A percentile compares a stretch with the other conserved stretches of the same genome.
phyloP scores from a whole-genome alignment of 176 grass and related monocot species.

The Aegilops tauschii region DNA sequence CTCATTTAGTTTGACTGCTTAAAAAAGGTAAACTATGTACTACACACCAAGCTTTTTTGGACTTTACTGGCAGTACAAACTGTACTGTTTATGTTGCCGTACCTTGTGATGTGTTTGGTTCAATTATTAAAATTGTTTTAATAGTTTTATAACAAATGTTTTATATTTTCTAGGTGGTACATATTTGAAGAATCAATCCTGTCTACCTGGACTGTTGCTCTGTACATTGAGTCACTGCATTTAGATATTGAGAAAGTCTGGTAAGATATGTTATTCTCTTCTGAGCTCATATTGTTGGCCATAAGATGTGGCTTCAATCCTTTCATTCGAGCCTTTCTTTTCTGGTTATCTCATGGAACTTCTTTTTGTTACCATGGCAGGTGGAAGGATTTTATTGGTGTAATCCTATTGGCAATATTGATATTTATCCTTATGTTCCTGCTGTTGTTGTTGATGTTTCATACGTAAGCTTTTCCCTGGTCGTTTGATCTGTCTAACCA shows the following conservation, averaged over 20 bases:
- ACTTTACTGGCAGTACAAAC: conserved; percentile 8
- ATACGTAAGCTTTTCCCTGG: conserved; percentile 55
- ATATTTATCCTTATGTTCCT: conserved; percentile 88
- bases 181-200: conserved; percentile 81
- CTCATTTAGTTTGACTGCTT: not conserved
- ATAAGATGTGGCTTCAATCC: conserved; percentile 9
- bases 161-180: conserved; percentile 68
- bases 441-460: conserved; percentile 61
- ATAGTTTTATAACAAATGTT: conserved; percentile 13
- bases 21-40: not conserved
- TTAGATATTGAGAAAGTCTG: conserved; percentile 59
- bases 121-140: conserved; percentile 1
- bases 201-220: conserved; percentile 63
- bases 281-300: not conserved
- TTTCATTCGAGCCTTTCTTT: conserved; percentile 27
- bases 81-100: not conserved
- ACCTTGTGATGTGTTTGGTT: conserved; percentile 12
- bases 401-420: conserved; percentile 65
- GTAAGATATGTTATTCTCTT: conserved; percentile 41
- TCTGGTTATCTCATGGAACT: not conserved
- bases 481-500: not conserved
- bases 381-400: conserved; percentile 90
- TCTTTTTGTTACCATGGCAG: conserved; percentile 43
- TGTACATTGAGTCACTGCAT: conserved; percentile 62
- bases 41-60: not conserved